Evolutionary conservation across 1,139 yeast species (phyloP).

Genomic region (Kodamaea ohmeri): DNA sequence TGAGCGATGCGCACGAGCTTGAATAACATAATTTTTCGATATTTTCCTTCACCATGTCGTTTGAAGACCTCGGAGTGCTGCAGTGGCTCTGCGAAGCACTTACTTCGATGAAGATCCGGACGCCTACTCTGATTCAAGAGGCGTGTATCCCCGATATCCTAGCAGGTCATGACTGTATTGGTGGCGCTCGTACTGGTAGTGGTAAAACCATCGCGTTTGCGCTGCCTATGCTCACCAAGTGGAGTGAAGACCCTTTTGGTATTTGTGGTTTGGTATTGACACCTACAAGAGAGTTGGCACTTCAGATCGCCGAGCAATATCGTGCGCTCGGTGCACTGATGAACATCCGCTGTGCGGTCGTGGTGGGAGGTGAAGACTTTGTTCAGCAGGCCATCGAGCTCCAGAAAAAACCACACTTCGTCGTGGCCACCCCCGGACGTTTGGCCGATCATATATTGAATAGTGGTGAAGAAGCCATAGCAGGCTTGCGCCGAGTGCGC

Average conservation of each 20-base stretch:
- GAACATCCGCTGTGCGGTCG: constrained; percentile 75
- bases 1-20: no score
- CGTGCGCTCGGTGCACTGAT: constrained; percentile 87
- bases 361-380: constrained; percentile 96
- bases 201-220: constrained; percentile 98
- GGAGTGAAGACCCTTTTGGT: constrained; percentile 96
- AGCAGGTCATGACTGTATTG: constrained; percentile 86
- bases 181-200: constrained; percentile 97
- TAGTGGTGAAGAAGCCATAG: constrained; percentile 85
- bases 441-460: constrained; percentile 87
- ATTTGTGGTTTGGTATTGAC: constrained; percentile 85
- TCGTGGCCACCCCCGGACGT: constrained; percentile 96
- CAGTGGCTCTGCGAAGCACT: constrained; percentile 86
- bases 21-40: not conserved
- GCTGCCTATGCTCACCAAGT: constrained; percentile 87
- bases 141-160: constrained; percentile 88
- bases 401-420: constrained; percentile 85
- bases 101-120: constrained; percentile 71
- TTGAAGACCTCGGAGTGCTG: constrained; percentile 70
- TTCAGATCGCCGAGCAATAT: constrained; percentile 96
- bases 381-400: constrained; percentile 79
- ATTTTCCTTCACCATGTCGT: constrained; percentile 31
- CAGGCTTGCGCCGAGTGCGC: constrained; percentile 73
- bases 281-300: constrained; percentile 93
- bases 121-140: constrained; percentile 83